A percentile compares a stretch with the other conserved stretches of the same genome.
phyloP scores from a whole-genome alignment of 331 rosid genomes.

The Pyrus hybrid region DNA sequence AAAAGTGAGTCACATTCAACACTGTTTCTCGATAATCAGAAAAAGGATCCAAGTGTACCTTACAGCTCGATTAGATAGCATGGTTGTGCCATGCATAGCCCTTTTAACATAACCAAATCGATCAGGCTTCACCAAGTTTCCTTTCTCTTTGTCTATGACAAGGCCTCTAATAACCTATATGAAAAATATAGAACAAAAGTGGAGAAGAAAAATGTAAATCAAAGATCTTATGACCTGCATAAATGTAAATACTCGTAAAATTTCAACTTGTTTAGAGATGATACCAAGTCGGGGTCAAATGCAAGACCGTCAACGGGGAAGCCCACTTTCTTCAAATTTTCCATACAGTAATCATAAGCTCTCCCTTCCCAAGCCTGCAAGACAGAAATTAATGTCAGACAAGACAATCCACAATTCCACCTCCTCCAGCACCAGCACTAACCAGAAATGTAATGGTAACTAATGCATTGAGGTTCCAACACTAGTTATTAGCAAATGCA shows the following conservation, averaged over 20 bases:
- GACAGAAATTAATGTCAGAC: conserved; percentile 8
- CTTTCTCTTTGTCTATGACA: conserved; percentile 92
- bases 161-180: conserved; percentile 94
- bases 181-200: conserved; percentile 21
- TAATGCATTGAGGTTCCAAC: background rate
- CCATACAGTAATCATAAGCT: conserved; percentile 97
- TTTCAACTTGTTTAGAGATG: conserved; percentile 8
- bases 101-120: conserved; percentile 91
- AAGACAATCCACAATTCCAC: background rate
- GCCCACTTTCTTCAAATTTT: conserved; percentile 78
- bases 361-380: conserved; percentile 98
- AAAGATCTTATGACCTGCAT: conserved; percentile 4
- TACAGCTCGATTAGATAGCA: conserved; percentile 82
- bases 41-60: conserved; percentile 48
- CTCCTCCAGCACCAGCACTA: background rate
- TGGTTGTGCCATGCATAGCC: conserved; percentile 93
- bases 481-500: background rate
- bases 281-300: conserved; percentile 91
- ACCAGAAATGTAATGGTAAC: background rate
- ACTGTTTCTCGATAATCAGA: background rate
- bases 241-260: background rate
- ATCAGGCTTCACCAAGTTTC: conserved; percentile 94
- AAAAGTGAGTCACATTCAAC: background rate
- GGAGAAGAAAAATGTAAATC: conserved; percentile 5
- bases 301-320: conserved; percentile 88